These are phyloP conservation scores for Stephanocyclus meneghinianus DNA, from an alignment of 352 stramenopile species.

Conservation along the genomic window DNA sequence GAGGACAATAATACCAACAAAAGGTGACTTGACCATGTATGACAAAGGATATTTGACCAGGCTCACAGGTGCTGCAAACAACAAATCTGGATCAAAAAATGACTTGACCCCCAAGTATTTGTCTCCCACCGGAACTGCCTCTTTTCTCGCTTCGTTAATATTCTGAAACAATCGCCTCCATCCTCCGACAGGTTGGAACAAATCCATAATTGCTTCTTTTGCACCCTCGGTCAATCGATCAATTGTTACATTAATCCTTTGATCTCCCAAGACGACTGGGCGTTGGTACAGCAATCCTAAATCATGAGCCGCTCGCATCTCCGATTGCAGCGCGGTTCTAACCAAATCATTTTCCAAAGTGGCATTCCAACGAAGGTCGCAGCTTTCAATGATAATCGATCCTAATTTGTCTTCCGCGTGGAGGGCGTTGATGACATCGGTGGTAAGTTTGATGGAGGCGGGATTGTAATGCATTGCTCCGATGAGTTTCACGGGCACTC, in stretches of 20 bases:
- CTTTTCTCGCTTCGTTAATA: slow-evolving; percentile 38
- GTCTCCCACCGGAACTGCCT: slow-evolving; percentile 48
- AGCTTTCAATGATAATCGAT: slow-evolving; percentile 74
- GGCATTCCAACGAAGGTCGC: slow-evolving; percentile 71
- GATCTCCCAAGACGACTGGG: slow-evolving; percentile 69
- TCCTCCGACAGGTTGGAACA: slow-evolving; percentile 47
- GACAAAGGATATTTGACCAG: slow-evolving; percentile 69
- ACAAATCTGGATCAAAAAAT: slow-evolving; percentile 63
- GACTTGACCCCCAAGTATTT: slow-evolving; percentile 50
- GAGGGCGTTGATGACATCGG: slow-evolving; percentile 49
- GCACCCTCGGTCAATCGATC: slow-evolving; percentile 45
- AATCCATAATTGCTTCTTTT: slow-evolving; percentile 58
- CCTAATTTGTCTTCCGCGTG: slow-evolving; percentile 42
- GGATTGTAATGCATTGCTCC: slow-evolving; percentile 79
- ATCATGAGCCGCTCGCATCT: slow-evolving; percentile 68
- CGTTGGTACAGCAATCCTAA: slow-evolving; percentile 53
- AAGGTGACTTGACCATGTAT: slow-evolving; percentile 55
- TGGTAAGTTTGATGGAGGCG: slow-evolving; percentile 60
- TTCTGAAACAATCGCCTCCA: slow-evolving; percentile 54
- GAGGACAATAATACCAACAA: slow-evolving; percentile 35
- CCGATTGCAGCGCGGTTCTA: slow-evolving; percentile 54
- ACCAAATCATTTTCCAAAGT: slow-evolving; percentile 58
- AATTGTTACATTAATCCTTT: slow-evolving; percentile 70
- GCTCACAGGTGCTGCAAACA: slow-evolving; percentile 49
- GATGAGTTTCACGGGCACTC: slow-evolving; percentile 63